Percentiles rank a stretch among this genome's conserved stretches.
Evolutionary conservation across 208 protist species (phyloP).

Genomic region (Porcisia deanei): DNA sequence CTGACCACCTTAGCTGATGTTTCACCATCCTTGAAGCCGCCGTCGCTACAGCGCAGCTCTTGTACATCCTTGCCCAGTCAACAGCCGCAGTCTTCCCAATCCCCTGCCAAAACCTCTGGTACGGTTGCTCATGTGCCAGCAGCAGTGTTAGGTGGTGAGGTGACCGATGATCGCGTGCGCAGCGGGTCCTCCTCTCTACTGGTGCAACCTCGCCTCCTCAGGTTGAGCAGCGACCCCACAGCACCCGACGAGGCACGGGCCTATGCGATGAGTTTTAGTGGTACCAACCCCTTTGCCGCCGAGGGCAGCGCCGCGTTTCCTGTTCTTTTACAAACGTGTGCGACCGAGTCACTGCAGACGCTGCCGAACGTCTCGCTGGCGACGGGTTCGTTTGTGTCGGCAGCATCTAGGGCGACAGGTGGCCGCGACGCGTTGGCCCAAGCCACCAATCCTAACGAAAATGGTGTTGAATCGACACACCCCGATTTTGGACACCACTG

Average conservation of each 20-base stretch:
- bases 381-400: slow-evolving; percentile 6
- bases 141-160: not conserved
- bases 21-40: not conserved
- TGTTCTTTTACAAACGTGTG: slow-evolving; percentile 15
- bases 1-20: not conserved
- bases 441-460: not conserved
- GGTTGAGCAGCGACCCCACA: not conserved
- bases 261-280: slow-evolving; percentile 10
- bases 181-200: slow-evolving; percentile 1
- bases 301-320: not conserved
- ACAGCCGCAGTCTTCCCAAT: not conserved
- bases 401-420: not conserved
- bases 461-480: not conserved
- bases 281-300: not conserved
- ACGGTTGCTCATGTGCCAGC: not conserved
- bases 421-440: not conserved
- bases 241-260: slow-evolving; percentile 1
- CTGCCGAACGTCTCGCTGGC: slow-evolving; percentile 10
- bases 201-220: slow-evolving; percentile 11
- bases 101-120: not conserved
- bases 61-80: not conserved
- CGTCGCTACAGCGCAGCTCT: not conserved
- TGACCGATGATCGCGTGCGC: not conserved
- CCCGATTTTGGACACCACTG: not conserved
- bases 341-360: slow-evolving; percentile 20